phyloP scores from a whole-genome alignment of 1,139 yeast species.

The Zygoascus hellenicus region DNA sequence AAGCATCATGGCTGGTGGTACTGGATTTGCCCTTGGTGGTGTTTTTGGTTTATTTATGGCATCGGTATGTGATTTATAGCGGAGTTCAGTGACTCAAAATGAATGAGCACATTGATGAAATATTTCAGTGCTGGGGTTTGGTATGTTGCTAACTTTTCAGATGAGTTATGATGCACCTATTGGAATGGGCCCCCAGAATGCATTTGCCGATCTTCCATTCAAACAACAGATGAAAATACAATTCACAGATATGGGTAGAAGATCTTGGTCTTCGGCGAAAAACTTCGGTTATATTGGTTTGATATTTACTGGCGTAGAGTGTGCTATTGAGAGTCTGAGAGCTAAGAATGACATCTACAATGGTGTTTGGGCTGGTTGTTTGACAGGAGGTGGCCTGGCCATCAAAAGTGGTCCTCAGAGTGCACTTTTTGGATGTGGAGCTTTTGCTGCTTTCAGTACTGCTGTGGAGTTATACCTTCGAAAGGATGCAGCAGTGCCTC shows the following conservation, averaged over 20 bases:
- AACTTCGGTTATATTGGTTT: constrained; percentile 93
- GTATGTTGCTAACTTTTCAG: constrained; percentile 12
- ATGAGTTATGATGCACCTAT: constrained; percentile 78
- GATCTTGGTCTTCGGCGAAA: constrained; percentile 83
- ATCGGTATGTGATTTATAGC: constrained; percentile 43
- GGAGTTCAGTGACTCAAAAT: background rate
- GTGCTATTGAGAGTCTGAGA: constrained; percentile 70
- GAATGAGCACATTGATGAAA: too few species aligned
- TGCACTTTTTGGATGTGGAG: constrained; percentile 89
- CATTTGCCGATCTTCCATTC: constrained; percentile 76
- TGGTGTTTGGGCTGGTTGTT: constrained; percentile 89
- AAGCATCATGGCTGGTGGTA: constrained; percentile 83
- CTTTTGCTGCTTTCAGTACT: constrained; percentile 93
- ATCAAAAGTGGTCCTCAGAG: constrained; percentile 92
- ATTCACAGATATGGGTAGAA: constrained; percentile 83
- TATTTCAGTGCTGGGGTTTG: background rate
- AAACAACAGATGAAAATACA: constrained; percentile 90
- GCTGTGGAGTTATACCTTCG: constrained; percentile 87
- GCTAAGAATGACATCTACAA: constrained; percentile 92
- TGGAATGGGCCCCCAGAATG: constrained; percentile 43
- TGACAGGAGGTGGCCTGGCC: constrained; percentile 89
- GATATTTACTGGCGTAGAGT: constrained; percentile 92
- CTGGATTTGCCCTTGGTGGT: constrained; percentile 95
- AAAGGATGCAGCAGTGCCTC: constrained; percentile 82
- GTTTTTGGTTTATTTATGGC: constrained; percentile 97